Evolutionary conservation across 306 rosid species (phyloP), one percentile per base, ranked within the genome.

Genomic region (Hippophae rhamnoides): DNA sequence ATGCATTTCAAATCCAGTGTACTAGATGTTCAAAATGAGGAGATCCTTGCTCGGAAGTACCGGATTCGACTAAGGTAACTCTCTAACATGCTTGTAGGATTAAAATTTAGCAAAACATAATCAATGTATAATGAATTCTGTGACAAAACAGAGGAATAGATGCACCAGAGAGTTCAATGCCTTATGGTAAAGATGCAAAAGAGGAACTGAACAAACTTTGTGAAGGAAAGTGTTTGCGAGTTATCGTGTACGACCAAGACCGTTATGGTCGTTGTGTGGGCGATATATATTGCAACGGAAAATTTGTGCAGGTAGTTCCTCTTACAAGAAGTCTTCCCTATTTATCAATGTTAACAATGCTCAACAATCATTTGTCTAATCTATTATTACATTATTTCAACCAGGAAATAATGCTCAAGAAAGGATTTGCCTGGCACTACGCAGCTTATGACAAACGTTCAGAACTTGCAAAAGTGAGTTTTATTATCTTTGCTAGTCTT

Each of bases 341-440:
- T 31, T 31, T 31, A 31, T 31, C 38, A 31, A 31, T 23, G 12
- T 63, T n/a, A 8, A 10, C 18, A 55, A 18, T 25, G 26, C 7
- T 25, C 25, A 54, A 25, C 43, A 56, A 10, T 41, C 18, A 57
- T 8, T 55, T 10, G 62, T 49, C 9, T 58, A 48, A 50, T 52
- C 55, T 66, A 48, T 64, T 63, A 26, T 54, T 52, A 27, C 44
- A 56, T 70, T 40, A 56, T 70, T 40, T 59, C 61, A 63, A 56
- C 65, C 76, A 93, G 95, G 95, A 93, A 82, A 42, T 71, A 55
- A 86, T 93, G 99, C 84, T 93, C 47, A 88, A 88, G 81, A 88
- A 82, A 56, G 96, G 99, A 14, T 43, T 72, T 41, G 99, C 95
- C 47, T 93, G 97, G 95, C 99, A 93, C 62, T 93, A 93, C 67